Conservation (phyloP, 805 yeast genomes). For the Saturnispora saitoi region DNA sequence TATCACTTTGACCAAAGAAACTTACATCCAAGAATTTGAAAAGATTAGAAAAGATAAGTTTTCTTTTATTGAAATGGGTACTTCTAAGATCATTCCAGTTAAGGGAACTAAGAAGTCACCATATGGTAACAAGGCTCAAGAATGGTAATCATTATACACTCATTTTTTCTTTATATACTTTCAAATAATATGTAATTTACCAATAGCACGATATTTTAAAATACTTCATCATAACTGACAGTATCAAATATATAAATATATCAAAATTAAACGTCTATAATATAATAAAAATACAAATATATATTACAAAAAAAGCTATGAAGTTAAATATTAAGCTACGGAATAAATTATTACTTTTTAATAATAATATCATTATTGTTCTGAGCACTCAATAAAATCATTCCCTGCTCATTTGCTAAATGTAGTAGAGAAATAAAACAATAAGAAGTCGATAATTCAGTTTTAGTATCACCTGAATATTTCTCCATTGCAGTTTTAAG, state of each 20-base stretch:
- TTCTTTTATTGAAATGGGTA: constrained; percentile 90
- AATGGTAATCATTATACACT: constrained; percentile 42
- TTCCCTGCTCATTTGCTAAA: constrained; percentile 42
- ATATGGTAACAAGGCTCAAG: constrained; percentile 62
- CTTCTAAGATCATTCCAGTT: constrained; percentile 49
- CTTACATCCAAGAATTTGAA: constrained; percentile 66
- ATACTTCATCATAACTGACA: too few species aligned
- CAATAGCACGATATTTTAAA: too few species aligned
- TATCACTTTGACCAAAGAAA: constrained; percentile 84
- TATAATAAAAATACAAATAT: not conserved
- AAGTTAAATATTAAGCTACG: not conserved
- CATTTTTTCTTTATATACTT: too few species aligned
- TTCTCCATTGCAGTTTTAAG: constrained; percentile 30
- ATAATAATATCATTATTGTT: constrained; percentile 32
- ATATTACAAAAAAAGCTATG: not conserved
- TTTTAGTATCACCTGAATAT: constrained; percentile 32
- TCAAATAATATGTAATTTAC: not conserved
- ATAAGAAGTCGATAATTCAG: constrained; percentile 41
- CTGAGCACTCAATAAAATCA: constrained; percentile 30
- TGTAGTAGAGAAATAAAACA: constrained; percentile 43
- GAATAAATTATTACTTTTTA: constrained; percentile 11
- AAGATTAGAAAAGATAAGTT: constrained; percentile 65
- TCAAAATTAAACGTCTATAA: not conserved
- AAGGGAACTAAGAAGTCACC: constrained; percentile 60
- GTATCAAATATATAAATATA: not conserved